Conservation (phyloP, 345 rosid genomes). For the Eucalyptus globulus region DNA sequence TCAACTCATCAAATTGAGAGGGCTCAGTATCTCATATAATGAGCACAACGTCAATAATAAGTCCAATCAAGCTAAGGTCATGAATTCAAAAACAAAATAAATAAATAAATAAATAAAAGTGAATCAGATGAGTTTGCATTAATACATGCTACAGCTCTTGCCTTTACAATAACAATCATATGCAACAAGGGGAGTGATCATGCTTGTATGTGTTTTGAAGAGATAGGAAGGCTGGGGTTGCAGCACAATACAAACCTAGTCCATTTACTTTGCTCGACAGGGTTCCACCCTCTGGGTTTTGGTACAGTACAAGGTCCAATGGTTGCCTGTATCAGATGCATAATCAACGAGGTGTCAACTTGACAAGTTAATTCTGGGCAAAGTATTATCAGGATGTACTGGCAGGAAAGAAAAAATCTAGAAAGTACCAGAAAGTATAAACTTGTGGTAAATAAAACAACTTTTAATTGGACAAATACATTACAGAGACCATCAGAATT, state of each 20-base stretch:
- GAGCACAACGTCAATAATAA: neutral
- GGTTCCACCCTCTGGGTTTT: constrained; percentile 93
- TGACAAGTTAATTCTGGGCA: neutral
- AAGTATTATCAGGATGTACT: neutral
- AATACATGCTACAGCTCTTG: neutral
- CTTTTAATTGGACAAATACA: neutral
- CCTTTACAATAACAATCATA: neutral
- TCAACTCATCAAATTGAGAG: neutral
- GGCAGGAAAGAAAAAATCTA: neutral
- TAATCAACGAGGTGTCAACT: neutral
- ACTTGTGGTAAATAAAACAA: neutral
- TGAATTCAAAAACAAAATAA: neutral
- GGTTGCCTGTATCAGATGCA: constrained; percentile 62
- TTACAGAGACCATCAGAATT: neutral
- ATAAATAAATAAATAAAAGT: neutral
- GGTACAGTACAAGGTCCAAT: constrained; percentile 81
- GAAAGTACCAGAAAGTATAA: neutral
- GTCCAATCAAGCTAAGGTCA: neutral
- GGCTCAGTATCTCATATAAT: neutral
- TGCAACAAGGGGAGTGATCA: neutral
- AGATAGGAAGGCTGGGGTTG: neutral
- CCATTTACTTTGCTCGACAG: constrained; percentile 95
- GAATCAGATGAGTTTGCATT: neutral
- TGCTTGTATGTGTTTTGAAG: neutral
- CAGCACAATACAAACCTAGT: constrained; percentile 46